Evolutionary conservation across 2,329 filamentous ascomycete species (phyloP), one percentile per base, ranked within the genome.

Genomic region (Monilinia laxa): DNA sequence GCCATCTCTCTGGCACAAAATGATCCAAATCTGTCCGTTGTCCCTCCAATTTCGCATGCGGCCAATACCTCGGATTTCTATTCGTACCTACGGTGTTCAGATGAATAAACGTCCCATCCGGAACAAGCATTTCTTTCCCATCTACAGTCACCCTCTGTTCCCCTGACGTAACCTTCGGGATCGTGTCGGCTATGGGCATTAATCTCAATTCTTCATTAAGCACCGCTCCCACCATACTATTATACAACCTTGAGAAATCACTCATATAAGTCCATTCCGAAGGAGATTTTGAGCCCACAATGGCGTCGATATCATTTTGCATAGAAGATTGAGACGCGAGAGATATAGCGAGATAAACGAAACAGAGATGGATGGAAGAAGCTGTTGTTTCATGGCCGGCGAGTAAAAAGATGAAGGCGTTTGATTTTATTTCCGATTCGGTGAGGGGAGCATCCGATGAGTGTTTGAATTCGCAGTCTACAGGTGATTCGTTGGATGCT

Each of bases 1-100:
- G 76, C 85, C 85, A 87, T 52, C 85, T 80, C 71, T 86, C 83
- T 0, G 85, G 85, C 51, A 81, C 78, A 75, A 86, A 87, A 56
- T 82, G 78, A 53, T 68, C 58, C 55, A 71, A 35, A 67, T 71
- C 68, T 47, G 65, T 35, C 72, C 70, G 59, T 72, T 73, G 74
- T 89, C 91, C 91, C 85, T 11, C 51, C 90, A 75, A 31, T 3
- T 42, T 54, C 3, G 7, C 35, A 56, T 69, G 65, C 6, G 83
- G 83, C 84, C 84, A 87, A 71, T 83, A 83, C 64, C 80, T 81
- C 2, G 84, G 84, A 71, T 87, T 85, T 38, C 82, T 80, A 71
- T 87, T 83, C 1, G 78, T 74, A 45, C 77, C 79, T 7, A 80
- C 74, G 3, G 79, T 78, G 67, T 76, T 76, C 31, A 87, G 74